Evolutionary conservation across 306 rosid genomes (phyloP), one percentile per base, ranked within the genome.

Genomic region (Quercus alba): DNA sequence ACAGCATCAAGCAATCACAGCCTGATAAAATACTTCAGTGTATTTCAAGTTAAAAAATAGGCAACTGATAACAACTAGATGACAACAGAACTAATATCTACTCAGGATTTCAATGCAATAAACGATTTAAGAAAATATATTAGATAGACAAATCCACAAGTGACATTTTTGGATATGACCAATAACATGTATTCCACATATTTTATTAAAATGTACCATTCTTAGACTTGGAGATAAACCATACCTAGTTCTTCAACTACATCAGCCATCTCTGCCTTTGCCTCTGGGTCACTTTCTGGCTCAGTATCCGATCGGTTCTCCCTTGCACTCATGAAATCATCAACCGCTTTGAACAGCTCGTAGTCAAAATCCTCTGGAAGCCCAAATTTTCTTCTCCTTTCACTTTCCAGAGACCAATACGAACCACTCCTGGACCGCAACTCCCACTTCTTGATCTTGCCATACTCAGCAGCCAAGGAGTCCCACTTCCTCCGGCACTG

Each of bases 401-500:
- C 84, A 30, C 41, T 71, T 21, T 31, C 80, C 77, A 86, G 14
- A 72, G 55, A 74, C 88, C 85, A 84, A 26, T 78, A 90, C 38
- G 83, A 81, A 20, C 59, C 66, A 5, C 31, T 51, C 17, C 61
- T 5, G 17, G 74, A 82, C 70, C 61, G 73, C 2, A 75, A 62
- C 73, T 85, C 81, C 85, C 77, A 85, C 10, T 74, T 21, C 49
- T 46, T 72, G 79, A 85, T 69, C 30, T 70, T 66, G 15, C 75
- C 71, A 71, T 81, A 81, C 4, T 78, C 82, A 3, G 75, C 26
- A 3, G 85, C 80, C 75, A 91, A 57, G 19, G 87, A 85, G 28
- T 83, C 88, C 98, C 98, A 93, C 81, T 91, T 88, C 75, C 94
- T 70, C 28, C 98, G 88, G 56, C 89, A 91, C 85, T 93, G 94